Evolutionary conservation across 2,329 filamentous ascomycete genomes (phyloP).

Genomic region (Calonectria pseudoturangicola): DNA sequence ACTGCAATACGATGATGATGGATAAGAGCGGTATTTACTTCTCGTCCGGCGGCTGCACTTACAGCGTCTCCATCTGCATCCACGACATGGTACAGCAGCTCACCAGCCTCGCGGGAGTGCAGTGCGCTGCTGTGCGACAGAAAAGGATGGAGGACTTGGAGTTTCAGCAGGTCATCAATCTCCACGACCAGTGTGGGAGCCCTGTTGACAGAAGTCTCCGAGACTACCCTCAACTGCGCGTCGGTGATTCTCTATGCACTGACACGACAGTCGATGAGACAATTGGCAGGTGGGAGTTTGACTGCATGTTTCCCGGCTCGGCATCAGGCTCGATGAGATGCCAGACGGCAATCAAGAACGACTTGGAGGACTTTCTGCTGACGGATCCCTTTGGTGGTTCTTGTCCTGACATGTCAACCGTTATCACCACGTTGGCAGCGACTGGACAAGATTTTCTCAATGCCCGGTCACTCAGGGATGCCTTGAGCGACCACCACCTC

Average conservation of each 20-base stretch:
- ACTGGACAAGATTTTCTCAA: constrained; percentile 57
- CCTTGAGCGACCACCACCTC: constrained; percentile 52
- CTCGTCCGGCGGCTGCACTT: constrained; percentile 58
- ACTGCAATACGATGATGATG: constrained; percentile 58
- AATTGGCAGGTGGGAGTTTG: constrained; percentile 59
- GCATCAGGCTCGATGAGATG: constrained; percentile 56
- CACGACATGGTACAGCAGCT: constrained; percentile 60
- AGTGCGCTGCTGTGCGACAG: constrained; percentile 53
- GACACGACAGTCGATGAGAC: constrained; percentile 54
- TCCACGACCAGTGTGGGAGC: constrained; percentile 61
- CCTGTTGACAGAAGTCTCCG: constrained; percentile 53
- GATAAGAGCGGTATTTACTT: constrained; percentile 60
- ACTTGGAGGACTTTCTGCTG: constrained; percentile 58
- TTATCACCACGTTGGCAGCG: constrained; percentile 58
- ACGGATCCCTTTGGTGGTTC: constrained; percentile 60
- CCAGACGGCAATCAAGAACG: constrained; percentile 57
- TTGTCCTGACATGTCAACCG: constrained; percentile 60
- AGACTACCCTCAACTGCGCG: constrained; percentile 55
- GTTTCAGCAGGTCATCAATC: constrained; percentile 58
- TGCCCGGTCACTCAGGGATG: constrained; percentile 50
- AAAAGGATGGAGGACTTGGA: constrained; percentile 53
- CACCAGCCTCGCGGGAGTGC: constrained; percentile 55
- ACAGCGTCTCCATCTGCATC: constrained; percentile 58
- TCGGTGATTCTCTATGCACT: constrained; percentile 58
- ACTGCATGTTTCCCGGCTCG: constrained; percentile 60